Evolutionary conservation across 2,329 filamentous ascomycete species (phyloP), one percentile per base, ranked within the genome.

Genomic region (Cladosporium sp.): DNA sequence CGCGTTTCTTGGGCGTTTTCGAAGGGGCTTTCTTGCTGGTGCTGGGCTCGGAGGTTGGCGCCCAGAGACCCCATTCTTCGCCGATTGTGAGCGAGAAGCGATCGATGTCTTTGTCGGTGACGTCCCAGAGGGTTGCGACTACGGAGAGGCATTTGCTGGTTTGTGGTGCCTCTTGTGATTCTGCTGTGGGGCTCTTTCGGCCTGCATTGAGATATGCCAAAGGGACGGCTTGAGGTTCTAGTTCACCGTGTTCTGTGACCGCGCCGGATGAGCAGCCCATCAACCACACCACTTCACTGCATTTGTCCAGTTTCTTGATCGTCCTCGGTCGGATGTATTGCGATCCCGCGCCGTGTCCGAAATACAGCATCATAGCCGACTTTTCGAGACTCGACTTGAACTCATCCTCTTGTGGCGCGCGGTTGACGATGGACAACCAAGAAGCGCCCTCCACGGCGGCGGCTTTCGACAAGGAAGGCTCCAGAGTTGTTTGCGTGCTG

Each of bases 41-140:
- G 4, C 33, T 54, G 4, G 53, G 53, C 41, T 55, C 43, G n/a
- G 55, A 42, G 7, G 56, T 22, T 4, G 56, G 48, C n/a, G 51
- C 36, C 77, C 67, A 73, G 6, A 98, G 67, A 0, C 93, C 93
- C 93, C 93, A 98, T 60, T 85, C 78, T 64, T 93, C 86, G 65
- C 95, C 86, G 2, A 86, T 75, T 20, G 79, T 77, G 29, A 85
- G 82, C 0, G 91, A 87, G 67, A 95, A 95, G 15, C 91, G 86
- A 72, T 98, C 94, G 66, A 96, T 95, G 67, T 98, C 93, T 62
- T 88, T 88, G 67, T 98, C 93, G 8, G 93, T 98, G 43, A 98
- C 93, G 68, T 98, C 93, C 93, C 93, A 98, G 32, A 98, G 75
- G 13, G 91, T 96, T 39, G 90, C 93, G 2, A 97, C 83, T 8